Evolutionary conservation across 208 protist genomes (phyloP).

Genomic region (Acanthamoeba lugdunensis): DNA sequence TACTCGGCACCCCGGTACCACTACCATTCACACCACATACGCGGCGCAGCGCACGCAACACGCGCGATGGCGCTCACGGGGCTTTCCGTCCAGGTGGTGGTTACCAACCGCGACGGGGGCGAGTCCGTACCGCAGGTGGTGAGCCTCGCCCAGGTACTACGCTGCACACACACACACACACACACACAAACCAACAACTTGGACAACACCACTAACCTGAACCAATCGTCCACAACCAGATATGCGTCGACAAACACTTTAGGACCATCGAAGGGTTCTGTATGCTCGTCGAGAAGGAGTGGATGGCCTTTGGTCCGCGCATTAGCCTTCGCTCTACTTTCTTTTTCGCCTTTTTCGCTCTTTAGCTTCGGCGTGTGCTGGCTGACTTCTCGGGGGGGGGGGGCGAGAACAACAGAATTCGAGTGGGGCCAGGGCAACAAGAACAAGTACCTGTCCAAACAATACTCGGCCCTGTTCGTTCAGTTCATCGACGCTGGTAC

Average conservation of each 20-base stretch:
- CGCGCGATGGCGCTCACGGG: no score
- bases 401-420: background rate
- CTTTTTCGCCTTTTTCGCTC: no score
- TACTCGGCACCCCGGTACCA: background rate
- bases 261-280: conserved; percentile 93
- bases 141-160: background rate
- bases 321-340: no score
- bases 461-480: background rate
- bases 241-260: conserved; percentile 90
- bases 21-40: no score
- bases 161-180: no score
- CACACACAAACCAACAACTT: no score
- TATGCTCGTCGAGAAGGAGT: conserved; percentile 92
- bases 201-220: no score
- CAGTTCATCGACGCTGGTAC: conserved; percentile 32
- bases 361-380: no score
- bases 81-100: background rate
- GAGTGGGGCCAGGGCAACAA: background rate
- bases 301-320: conserved; percentile 83
- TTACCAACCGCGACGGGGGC: background rate
- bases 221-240: background rate
- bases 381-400: no score
- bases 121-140: conserved; percentile 3
- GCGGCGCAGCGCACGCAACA: no score
- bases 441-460: background rate